Percentiles rank a stretch among this genome's conserved stretches.
These are phyloP conservation scores for Penicillium sp. DNA, from an alignment of 2,329 filamentous ascomycete species.

Conservation along the genomic window DNA sequence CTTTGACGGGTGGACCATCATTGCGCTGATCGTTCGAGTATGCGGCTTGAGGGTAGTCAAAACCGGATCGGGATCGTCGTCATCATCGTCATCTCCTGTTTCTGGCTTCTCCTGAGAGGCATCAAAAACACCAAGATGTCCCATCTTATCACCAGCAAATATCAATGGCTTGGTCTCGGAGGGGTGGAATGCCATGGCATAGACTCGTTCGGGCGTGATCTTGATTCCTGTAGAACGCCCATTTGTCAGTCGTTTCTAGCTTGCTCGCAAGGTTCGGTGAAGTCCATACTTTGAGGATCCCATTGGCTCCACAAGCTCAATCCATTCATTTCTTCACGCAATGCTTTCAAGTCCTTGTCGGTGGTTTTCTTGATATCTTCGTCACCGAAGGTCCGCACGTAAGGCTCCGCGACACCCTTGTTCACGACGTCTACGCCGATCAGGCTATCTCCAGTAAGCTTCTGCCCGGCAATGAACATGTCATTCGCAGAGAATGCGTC, in stretches of 20 bases:
- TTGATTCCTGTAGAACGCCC: slow-evolving; percentile 70
- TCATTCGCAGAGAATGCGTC: slow-evolving; percentile 72
- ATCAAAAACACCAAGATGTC: slow-evolving; percentile 87
- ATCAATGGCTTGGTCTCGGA: slow-evolving; percentile 81
- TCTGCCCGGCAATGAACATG: slow-evolving; percentile 77
- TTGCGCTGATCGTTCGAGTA: slow-evolving; percentile 81
- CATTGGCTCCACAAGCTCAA: slow-evolving; percentile 82
- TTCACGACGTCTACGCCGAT: slow-evolving; percentile 61
- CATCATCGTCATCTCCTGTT: slow-evolving; percentile 63
- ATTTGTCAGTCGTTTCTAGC: background rate
- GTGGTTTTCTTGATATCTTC: slow-evolving; percentile 79
- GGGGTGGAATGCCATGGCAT: slow-evolving; percentile 86
- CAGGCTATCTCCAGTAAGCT: slow-evolving; percentile 68
- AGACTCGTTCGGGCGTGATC: slow-evolving; percentile 83
- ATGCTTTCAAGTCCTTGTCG: slow-evolving; percentile 70
- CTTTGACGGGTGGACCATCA: slow-evolving; percentile 74
- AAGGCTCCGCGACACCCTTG: slow-evolving; percentile 72
- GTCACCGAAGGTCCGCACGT: slow-evolving; percentile 81
- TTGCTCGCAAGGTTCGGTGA: background rate
- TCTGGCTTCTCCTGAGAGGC: slow-evolving; percentile 56
- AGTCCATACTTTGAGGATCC: slow-evolving; percentile 69
- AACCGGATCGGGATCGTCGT: slow-evolving; percentile 68
- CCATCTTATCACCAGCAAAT: slow-evolving; percentile 93
- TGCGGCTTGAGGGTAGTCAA: slow-evolving; percentile 91
- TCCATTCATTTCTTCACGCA: slow-evolving; percentile 75